Evolutionary conservation across 805 yeast genomes (phyloP), one percentile per base, ranked within the genome.

Genomic region (Metschnikowia matae): DNA sequence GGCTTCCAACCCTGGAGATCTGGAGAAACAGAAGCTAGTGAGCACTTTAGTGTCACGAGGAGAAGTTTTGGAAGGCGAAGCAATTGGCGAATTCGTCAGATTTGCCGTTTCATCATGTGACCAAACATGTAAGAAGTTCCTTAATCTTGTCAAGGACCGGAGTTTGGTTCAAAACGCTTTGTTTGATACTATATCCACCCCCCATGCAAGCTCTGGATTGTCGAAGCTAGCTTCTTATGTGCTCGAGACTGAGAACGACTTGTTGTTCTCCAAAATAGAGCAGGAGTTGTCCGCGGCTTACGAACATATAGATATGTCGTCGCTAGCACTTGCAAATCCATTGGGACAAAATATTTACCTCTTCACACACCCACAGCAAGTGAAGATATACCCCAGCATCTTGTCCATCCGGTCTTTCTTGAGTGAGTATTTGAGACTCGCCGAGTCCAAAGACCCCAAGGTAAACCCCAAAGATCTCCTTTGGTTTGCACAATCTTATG

Each of bases 241-340:
- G 31, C 29, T 46, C 3, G 42, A 40, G 11, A 33, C 50, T 15
- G 40, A 48, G 3, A 47, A 23, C 2, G 23, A 49, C 13, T 31
- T 63, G 13, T 63, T 69, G 6, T 33, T 61, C 3, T 52, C 62
- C 0, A 60, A 62, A n/a, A 60, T 81, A 1, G 55, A 60, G 0
- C 58, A 60, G 3, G 41, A 33, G 6, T 46, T 68, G 20, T 20
- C 26, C 10, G 26, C 32, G 0, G 59, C 66, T 4, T 26, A 53
- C 8, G 38, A 37, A 2, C 34, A 42, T 6, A 43, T 54, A 11
- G 61, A 58, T 38, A 52, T 56, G 29, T 33, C 44, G 13, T 62
- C 70, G 38, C 52, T 81, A 18, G 60, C 83, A 0, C 58, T 80
- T 23, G 76, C 81, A 0, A 80, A 79, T 55, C 73, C 81, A 1